Conservation (phyloP, 208 protist species). For the Leishmania lainsoni region DNA sequence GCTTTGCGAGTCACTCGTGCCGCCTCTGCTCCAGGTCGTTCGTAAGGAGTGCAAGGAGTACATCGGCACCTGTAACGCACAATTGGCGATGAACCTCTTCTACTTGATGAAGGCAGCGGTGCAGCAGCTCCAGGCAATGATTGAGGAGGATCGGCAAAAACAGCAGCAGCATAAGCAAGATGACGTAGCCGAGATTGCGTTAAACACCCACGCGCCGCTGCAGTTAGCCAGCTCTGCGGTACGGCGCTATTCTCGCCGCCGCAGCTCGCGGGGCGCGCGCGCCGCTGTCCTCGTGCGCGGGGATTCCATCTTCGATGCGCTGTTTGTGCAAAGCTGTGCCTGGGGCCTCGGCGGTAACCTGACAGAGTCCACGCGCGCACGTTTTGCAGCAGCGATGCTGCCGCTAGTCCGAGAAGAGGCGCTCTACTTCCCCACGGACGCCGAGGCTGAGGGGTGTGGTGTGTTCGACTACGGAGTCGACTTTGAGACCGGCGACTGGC, state of each 20-base stretch:
- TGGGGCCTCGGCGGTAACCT: constrained; percentile 96
- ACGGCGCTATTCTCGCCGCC: constrained; percentile 45
- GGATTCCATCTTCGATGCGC: constrained; percentile 79
- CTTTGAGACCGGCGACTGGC: constrained; percentile 64
- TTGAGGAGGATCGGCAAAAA: constrained; percentile 38
- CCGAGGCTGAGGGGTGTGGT: constrained; percentile 47
- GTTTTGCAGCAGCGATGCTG: constrained; percentile 82
- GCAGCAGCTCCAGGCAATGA: constrained; percentile 33
- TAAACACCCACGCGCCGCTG: neutral
- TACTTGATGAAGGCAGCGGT: constrained; percentile 76
- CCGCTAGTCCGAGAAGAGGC: constrained; percentile 61
- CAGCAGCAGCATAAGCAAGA: constrained; percentile 32
- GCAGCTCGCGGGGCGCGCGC: constrained; percentile 49
- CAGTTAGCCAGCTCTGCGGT: neutral
- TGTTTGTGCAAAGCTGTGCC: constrained; percentile 94
- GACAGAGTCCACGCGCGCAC: constrained; percentile 73
- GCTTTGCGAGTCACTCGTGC: constrained; percentile 66
- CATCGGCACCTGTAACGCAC: constrained; percentile 81
- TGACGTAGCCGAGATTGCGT: neutral
- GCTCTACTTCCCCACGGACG: constrained; percentile 56
- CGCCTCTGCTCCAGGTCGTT: constrained; percentile 72
- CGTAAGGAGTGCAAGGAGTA: constrained; percentile 88
- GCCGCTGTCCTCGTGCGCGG: constrained; percentile 48
- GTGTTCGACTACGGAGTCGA: constrained; percentile 95
- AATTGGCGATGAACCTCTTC: constrained; percentile 87